A percentile compares a stretch with the other conserved stretches of the same genome.
phyloP scores from a whole-genome alignment of 1,284 basidiomycete genomes.

The Leccinum olivaceoglutinosum region DNA sequence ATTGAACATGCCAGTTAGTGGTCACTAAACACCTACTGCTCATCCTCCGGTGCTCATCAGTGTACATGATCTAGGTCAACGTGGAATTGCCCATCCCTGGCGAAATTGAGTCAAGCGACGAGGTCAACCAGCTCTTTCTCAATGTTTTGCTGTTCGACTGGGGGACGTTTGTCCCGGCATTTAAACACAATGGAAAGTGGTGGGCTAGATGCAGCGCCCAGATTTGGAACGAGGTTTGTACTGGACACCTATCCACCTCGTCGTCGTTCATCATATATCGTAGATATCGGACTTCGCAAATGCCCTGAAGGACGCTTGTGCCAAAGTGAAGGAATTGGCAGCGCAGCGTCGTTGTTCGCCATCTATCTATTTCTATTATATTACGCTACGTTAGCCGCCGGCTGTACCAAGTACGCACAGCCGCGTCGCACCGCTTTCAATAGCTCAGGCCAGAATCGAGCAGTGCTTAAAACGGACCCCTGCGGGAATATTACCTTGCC shows the following conservation, averaged over 20 bases:
- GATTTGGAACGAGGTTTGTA: constrained; percentile 66
- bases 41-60: background rate
- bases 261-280: background rate
- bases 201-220: constrained; percentile 70
- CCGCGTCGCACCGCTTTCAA: too few species aligned
- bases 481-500: too few species aligned
- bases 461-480: too few species aligned
- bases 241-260: too few species aligned
- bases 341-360: too few species aligned
- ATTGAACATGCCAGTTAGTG: constrained; percentile 69
- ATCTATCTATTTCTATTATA: too few species aligned
- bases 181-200: constrained; percentile 59
- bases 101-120: constrained; percentile 25
- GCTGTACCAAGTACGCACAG: too few species aligned
- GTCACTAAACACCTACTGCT: background rate
- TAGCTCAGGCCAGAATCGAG: too few species aligned
- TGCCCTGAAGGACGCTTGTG: constrained; percentile 23
- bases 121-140: constrained; percentile 33
- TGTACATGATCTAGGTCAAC: constrained; percentile 33
- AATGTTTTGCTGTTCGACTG: constrained; percentile 37
- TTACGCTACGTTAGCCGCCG: too few species aligned
- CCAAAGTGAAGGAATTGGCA: too few species aligned
- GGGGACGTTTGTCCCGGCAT: constrained; percentile 33
- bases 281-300: constrained; percentile 30
- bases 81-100: constrained; percentile 50